A percentile compares a stretch with the other conserved stretches of the same genome.
Conservation (phyloP, 2,329 filamentous ascomycete species). For the Aureobasidium pullulans region DNA sequence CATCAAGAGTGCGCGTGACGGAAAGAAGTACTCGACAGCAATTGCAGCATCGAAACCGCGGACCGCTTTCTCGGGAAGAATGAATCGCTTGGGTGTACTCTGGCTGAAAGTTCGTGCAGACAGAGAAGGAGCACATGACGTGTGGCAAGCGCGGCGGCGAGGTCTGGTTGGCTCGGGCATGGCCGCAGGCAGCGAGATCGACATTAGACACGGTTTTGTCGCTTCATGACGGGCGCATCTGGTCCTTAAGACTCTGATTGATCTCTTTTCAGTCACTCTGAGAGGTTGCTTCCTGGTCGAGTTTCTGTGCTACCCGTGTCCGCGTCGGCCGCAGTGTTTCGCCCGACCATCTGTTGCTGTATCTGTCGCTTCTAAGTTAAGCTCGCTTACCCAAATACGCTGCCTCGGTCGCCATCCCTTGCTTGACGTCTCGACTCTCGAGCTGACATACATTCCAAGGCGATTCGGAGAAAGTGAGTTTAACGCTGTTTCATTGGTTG, state of each 20-base stretch:
- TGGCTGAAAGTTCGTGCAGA: conserved; percentile 4
- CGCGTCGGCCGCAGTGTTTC: not conserved
- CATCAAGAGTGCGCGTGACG: not conserved
- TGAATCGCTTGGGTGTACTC: not conserved
- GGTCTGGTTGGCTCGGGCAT: conserved; percentile 11
- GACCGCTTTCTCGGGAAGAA: conserved; percentile 3
- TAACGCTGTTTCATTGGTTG: conserved; percentile 6
- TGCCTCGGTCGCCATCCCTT: conserved; percentile 8
- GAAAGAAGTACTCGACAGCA: not conserved
- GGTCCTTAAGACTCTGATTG: conserved; percentile 7
- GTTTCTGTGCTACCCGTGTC: conserved; percentile 2
- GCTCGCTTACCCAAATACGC: not conserved
- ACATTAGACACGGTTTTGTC: not conserved
- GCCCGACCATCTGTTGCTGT: too few species aligned
- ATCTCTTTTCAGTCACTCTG: not conserved
- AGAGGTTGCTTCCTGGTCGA: not conserved
- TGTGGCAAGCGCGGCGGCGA: not conserved
- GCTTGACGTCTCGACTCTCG: not conserved
- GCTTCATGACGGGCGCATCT: conserved; percentile 11
- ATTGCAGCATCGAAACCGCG: not conserved
- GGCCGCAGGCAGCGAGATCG: conserved; percentile 9
- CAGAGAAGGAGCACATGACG: conserved; percentile 7
- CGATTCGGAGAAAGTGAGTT: conserved; percentile 6
- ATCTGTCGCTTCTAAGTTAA: not conserved
- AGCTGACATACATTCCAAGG: conserved; percentile 12